Percentiles rank a stretch among this genome's conserved stretches.
Conservation (phyloP, 2,329 filamentous ascomycete species). For the Tolypocladium sp. region DNA sequence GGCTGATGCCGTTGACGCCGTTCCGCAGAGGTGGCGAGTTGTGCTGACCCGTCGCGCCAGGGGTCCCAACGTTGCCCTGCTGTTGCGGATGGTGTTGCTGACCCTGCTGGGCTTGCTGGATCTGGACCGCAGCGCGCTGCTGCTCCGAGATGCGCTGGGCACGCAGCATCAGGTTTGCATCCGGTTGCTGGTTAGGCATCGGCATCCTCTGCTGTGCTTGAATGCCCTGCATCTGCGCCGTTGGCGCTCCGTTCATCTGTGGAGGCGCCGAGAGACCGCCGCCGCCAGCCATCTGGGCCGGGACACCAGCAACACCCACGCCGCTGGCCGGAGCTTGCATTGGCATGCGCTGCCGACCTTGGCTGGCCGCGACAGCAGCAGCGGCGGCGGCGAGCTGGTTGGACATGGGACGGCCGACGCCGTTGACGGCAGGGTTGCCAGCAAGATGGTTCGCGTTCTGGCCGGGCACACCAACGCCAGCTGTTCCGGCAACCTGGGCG, state of each 20-base stretch:
- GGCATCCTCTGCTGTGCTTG: slow-evolving; percentile 53
- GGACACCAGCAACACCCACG: slow-evolving; percentile 34
- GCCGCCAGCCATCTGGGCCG: slow-evolving; percentile 36
- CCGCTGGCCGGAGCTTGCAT: slow-evolving; percentile 44
- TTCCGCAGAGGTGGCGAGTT: slow-evolving; percentile 35
- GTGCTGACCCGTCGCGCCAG: slow-evolving; percentile 27
- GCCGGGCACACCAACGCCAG: slow-evolving; percentile 21
- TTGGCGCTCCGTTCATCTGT: slow-evolving; percentile 56
- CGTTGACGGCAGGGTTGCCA: slow-evolving; percentile 16
- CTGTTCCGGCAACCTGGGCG: slow-evolving; percentile 34
- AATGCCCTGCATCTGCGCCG: slow-evolving; percentile 58
- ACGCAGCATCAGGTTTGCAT: slow-evolving; percentile 50
- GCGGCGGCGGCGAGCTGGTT: slow-evolving; percentile 34
- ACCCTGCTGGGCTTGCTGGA: slow-evolving; percentile 30
- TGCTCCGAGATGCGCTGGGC: slow-evolving; percentile 59
- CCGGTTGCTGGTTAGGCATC: slow-evolving; percentile 29
- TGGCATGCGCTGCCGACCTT: slow-evolving; percentile 41
- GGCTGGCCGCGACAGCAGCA: slow-evolving; percentile 27
- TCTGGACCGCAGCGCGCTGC: slow-evolving; percentile 43
- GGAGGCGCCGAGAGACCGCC: slow-evolving; percentile 43
- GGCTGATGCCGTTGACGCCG: slow-evolving; percentile 33
- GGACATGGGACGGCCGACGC: slow-evolving; percentile 28
- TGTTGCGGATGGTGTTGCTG: slow-evolving; percentile 16
- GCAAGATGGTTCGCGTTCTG: slow-evolving; percentile 18
- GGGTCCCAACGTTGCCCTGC: slow-evolving; percentile 20